Evolutionary conservation across 306 rosid genomes (phyloP), one percentile per base, ranked within the genome.

Genomic region (Glycine soja): DNA sequence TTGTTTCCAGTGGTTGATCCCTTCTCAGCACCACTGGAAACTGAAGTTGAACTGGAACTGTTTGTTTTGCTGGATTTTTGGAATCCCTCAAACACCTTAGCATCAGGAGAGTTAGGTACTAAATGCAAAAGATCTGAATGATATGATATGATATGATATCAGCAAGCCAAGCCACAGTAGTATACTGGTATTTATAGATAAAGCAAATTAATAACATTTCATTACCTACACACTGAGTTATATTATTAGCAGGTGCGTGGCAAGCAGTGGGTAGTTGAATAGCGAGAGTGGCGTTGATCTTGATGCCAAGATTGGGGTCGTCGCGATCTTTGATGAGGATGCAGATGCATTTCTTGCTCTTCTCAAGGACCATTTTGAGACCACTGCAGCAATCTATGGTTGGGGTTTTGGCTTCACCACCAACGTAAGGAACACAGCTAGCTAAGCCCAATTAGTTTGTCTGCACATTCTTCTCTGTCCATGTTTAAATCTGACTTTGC

Each of bases 271-370:
- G 98, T 12, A 95, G 92, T 10, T 73, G 77, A 4, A 89, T 45
- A 42, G 97, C 98, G 15, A 91, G 95, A 32, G 99, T 70, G 45
- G 88, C 87, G 59, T 95, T 95, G 67, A 95, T 48, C 61, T 84
- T 81, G 72, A 95, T 10, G 61, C 99, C 99, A 54, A 95, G 99
- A 13, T 85, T 86, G 0, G 99, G 99, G 47, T 95, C 97, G 32
- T 93, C 73, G 7, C 90, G 87, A 70, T 95, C 94, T 66, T 90
- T 93, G 53, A 95, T 86, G 38, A 95, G 89, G 56, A 95, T 71
- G 47, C 98, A 95, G 8, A 95, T 85, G 77, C 98, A 95, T 19
- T 82, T 93, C 83, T 78, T 88, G 92, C 91, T 88, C 74, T 89
- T 84, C 0, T 87, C 70, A 10, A 89, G 80, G 0, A 91, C 97